Conservation (phyloP, 1,284 basidiomycete genomes). For the Rhodotorula sp. region DNA sequence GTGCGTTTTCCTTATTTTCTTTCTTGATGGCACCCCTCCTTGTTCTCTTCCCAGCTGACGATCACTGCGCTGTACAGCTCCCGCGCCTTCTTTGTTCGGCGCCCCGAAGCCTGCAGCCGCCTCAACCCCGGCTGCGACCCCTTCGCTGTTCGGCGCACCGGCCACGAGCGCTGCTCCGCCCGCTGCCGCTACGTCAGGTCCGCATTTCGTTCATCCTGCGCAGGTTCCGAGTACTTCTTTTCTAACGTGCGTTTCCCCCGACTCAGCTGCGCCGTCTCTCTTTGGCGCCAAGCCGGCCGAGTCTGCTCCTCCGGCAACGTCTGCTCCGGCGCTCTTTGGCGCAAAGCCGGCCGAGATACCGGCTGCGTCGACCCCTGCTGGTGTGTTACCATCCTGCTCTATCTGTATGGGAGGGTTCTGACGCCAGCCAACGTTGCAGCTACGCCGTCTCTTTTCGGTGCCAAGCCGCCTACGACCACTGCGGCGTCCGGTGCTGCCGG, state of each 20-base stretch:
- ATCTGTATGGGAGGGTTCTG: rapidly evolving
- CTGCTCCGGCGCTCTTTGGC: slow-evolving; percentile 30
- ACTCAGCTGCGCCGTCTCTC: slow-evolving; percentile 30
- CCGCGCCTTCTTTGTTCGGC: slow-evolving; percentile 39
- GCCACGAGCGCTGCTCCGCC: slow-evolving; percentile 1
- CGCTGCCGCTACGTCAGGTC: too few relatives aligned
- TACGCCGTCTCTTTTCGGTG: slow-evolving; percentile 36
- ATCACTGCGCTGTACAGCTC: neutral
- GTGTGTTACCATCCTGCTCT: neutral
- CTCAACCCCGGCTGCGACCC: neutral
- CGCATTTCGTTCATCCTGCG: too few relatives aligned
- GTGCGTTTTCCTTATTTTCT: neutral
- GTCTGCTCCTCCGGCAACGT: slow-evolving; percentile 31
- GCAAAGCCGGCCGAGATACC: slow-evolving; percentile 27
- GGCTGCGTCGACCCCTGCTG: slow-evolving; percentile 28
- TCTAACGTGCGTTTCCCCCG: slow-evolving; percentile 2
- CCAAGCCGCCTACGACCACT: slow-evolving; percentile 38
- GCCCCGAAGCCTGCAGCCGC: slow-evolving; percentile 4
- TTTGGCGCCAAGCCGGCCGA: slow-evolving; percentile 6
- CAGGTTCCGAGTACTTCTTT: too few relatives aligned
- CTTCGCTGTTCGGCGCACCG: neutral
- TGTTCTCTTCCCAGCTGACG: too few relatives aligned
- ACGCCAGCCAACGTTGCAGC: slow-evolving; percentile 1
- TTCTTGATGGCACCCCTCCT: neutral
- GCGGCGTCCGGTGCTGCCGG: slow-evolving; percentile 19